Base-by-base conservation (phyloP, 768 basidiomycete genomes). In the Mycena albidolilacea region DNA sequence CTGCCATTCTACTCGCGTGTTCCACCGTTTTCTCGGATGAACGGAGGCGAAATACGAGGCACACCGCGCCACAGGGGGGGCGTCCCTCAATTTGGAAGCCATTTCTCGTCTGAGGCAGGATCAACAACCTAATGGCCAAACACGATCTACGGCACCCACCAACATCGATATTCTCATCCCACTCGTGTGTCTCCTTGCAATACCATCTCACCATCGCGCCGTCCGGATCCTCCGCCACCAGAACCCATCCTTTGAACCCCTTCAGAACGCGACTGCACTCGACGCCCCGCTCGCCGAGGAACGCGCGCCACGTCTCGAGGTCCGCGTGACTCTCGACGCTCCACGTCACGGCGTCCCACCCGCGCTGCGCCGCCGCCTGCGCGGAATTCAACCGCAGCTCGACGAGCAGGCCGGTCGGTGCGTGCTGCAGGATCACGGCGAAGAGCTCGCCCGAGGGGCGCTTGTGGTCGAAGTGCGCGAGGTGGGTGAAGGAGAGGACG, bases 261-360 rank as follows among this genome's bases (percentile, higher is more conserved):
- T 58, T 63, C 15, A 70, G 15, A 9, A 70, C 69, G 19, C 54
- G 30, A 17, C 69, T 70, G 54, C 69, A 70, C 19, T 58, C 62
- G 5, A 70, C 62, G 3, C 62, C 54, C 6, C 44, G n/a, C 30
- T 21, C 23, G 12, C 21, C 35, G 3, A 70, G 69, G 62, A 54
- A 63, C 3, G 21, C 39, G 3, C 62, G 69, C 69, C 61, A 70
- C 35, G 30, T 70, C 69, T 70, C 69, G 41, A 70, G 69, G 11
- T 70, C 69, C 17, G 21, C 37, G 52, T 35, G 69, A 35, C 62
- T 70, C 43, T 57, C 54, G 43, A 70, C 69, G n/a, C 69, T 70
- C 69, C 61, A 70, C 3, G 69, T 70, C 39, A 70, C 19, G 7
- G 62, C 69, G 30, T 70, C 69, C 69, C 69, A 70, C n/a, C 69